phyloP scores from a whole-genome alignment of 2,329 filamentous ascomycete species.

The Orbilia oligospora region DNA sequence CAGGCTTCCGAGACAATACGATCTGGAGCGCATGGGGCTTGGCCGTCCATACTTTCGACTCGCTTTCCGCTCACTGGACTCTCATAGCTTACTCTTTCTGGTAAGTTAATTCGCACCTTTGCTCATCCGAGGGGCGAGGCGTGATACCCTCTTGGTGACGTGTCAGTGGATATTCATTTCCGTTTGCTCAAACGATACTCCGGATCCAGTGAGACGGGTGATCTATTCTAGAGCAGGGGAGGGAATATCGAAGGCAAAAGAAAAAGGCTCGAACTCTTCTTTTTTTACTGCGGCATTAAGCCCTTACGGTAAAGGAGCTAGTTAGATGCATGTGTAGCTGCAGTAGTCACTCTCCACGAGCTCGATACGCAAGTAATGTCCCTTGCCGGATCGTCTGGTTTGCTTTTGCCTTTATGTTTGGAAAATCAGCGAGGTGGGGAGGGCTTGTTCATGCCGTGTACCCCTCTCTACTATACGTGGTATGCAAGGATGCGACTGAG shows the following conservation, averaged over 20 bases:
- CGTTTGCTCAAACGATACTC: conserved; percentile 57
- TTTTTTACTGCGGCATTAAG: conserved; percentile 59
- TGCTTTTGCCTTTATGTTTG: conserved; percentile 40
- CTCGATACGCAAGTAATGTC: conserved; percentile 54
- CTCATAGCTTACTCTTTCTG: conserved; percentile 49
- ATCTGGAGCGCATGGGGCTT: conserved; percentile 47
- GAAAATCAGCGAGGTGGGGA: conserved; percentile 51
- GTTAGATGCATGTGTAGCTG: conserved; percentile 51
- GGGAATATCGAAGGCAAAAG: conserved; percentile 34
- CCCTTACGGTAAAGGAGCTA: conserved; percentile 47
- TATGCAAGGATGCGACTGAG: conserved; percentile 42
- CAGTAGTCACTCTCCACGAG: conserved; percentile 60
- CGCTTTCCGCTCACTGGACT: conserved; percentile 35
- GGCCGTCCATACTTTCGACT: conserved; percentile 29
- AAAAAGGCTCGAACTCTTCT: conserved; percentile 46
- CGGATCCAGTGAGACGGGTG: conserved; percentile 55
- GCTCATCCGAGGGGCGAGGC: conserved; percentile 50
- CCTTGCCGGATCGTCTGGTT: conserved; percentile 50
- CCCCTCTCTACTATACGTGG: conserved; percentile 47
- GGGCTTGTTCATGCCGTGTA: conserved; percentile 57
- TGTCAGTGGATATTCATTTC: conserved; percentile 61
- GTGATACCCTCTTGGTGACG: conserved; percentile 61
- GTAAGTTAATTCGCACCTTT: conserved; percentile 51
- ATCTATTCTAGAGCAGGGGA: conserved; percentile 42
- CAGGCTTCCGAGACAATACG: conserved; percentile 60